phyloP scores from a whole-genome alignment of 371 early-diverging fungal species.

The Syncephalis fuscata region DNA sequence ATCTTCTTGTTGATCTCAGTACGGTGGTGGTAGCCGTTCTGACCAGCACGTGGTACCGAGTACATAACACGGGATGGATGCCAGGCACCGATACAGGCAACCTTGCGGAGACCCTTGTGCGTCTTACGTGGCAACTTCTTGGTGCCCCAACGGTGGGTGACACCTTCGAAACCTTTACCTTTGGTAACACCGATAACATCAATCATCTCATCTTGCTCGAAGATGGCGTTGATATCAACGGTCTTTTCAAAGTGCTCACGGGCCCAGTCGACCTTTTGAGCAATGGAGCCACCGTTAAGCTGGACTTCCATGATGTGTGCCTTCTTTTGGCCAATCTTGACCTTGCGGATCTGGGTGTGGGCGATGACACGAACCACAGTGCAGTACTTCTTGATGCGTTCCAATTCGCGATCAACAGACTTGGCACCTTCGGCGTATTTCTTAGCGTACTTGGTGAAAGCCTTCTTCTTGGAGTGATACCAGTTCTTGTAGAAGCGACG shows the following conservation, averaged over 20 bases:
- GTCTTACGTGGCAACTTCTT: constrained; percentile 99
- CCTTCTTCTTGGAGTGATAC: constrained; percentile 98
- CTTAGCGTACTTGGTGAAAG: constrained; percentile 96
- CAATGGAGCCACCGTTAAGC: constrained; percentile 97
- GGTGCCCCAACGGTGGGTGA: constrained; percentile 99
- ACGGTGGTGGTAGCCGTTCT: constrained; percentile 99
- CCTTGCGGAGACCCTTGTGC: constrained; percentile 99
- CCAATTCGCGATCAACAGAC: constrained; percentile 81
- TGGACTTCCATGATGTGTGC: constrained; percentile 99
- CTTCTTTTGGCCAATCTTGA: constrained; percentile 95
- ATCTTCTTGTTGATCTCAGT: constrained; percentile 99
- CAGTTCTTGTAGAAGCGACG: constrained; percentile 99
- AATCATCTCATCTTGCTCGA: constrained; percentile 97
- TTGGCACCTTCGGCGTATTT: constrained; percentile 88
- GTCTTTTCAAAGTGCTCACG: constrained; percentile 96
- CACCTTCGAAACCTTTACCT: constrained; percentile 99
- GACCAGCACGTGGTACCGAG: constrained; percentile 99
- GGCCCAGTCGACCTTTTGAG: constrained; percentile 98
- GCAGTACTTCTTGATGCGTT: constrained; percentile 98
- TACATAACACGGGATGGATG: constrained; percentile 99
- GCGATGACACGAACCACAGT: constrained; percentile 96
- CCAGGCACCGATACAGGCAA: constrained; percentile 99
- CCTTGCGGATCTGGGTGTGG: constrained; percentile 96
- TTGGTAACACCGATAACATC: constrained; percentile 99
- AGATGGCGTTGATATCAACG: constrained; percentile 76